Base-by-base conservation (phyloP, 2,329 filamentous ascomycete species). In the Fusarium citri region DNA sequence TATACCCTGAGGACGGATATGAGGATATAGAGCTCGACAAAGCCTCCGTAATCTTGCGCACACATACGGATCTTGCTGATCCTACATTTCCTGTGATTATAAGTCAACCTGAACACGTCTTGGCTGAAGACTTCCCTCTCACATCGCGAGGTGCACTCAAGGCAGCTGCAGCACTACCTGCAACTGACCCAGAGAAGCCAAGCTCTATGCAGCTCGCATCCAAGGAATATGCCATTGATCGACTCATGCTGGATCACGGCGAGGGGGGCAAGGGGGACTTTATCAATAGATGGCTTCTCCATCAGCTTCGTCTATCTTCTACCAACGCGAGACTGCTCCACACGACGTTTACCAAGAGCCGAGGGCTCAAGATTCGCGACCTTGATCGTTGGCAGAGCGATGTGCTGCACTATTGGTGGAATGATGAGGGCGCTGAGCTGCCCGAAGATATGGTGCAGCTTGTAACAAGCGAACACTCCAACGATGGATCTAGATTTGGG, bases 251-350 rank as follows among this genome's bases (percentile, higher is more conserved):
- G 25, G 80, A 81, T 5, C 71, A 76, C 5, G 72, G 78, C 14
- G 71, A 73, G 4, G 80, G 79, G 5, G 79, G 80, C 68, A 84
- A 82, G 66, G 76, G 75, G 2, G 82, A 86, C 51, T 85, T 81
- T 59, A 81, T 88, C 70, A 79, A 80, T 67, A 79, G 84, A 42
- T 88, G 86, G 86, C 76, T 88, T 5, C 78, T 88, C 15, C 83
- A 87, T 49, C 82, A 83, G 43, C 78, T 88, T 42, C 81, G 84
- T 37, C 77, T 79, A 16, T 85, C 83, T 5, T 78, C 83, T 0
- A 72, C 86, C 58, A 82, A 85, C 63, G 83, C 78, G 2, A 76
- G 82, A 58, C 72, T 83, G 4, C 77, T 87, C 10, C 81, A 83
- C 63, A 73, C 72, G 10, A 76, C 72, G 5, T 80, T 80, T 59